Base-by-base conservation (phyloP, 2,329 filamentous ascomycete species). In the Bipolaris cookei region DNA sequence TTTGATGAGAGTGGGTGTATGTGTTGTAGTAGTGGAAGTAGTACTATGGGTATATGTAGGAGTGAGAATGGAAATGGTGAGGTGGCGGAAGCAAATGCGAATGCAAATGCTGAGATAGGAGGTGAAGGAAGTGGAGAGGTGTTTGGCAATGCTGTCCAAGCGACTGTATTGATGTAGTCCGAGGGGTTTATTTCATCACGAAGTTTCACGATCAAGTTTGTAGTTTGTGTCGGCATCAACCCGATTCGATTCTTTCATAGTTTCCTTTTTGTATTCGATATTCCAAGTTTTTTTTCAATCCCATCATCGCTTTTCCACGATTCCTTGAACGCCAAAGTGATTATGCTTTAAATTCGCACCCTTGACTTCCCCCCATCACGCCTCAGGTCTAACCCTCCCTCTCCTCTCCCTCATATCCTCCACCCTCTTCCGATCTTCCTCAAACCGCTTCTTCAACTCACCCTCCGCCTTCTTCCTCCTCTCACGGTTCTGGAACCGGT, bases 401-500 rank as follows among this genome's bases (percentile, higher is more conserved):
- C 85, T 85, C 77, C 86, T 84, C 75, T 84, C 84, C 77, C 85
- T 87, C 87, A 93, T 88, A 54, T 86, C 86, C 67, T 84, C 81
- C 44, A 95, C 84, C 77, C 86, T 90, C 79, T 80, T 86, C 78
- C 84, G 84, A 79, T 95, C 91, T 74, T 91, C 87, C 71, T 92
- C 89, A 74, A 95, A 96, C 70, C 83, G 82, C 78, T 81, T 87
- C 64, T 90, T 77, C 74, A 95, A 75, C 68, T 88, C 84, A 41
- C 84, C 81, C 75, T 92, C 89, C 68, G 87, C 84, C 69, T 87
- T 86, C 82, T 95, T 95, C 79, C 86, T 86, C 80, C 86, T 88
- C 81, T 96, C 90, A 46, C 91, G 80, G 68, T 85, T 84, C 83
- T 96, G 91, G 83, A 94, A 96, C 54, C 90, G 83, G 77, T 96